A percentile compares a stretch with the other conserved stretches of the same genome.
phyloP scores from a whole-genome alignment of 805 yeast species.

The Pichia kluyveri region DNA sequence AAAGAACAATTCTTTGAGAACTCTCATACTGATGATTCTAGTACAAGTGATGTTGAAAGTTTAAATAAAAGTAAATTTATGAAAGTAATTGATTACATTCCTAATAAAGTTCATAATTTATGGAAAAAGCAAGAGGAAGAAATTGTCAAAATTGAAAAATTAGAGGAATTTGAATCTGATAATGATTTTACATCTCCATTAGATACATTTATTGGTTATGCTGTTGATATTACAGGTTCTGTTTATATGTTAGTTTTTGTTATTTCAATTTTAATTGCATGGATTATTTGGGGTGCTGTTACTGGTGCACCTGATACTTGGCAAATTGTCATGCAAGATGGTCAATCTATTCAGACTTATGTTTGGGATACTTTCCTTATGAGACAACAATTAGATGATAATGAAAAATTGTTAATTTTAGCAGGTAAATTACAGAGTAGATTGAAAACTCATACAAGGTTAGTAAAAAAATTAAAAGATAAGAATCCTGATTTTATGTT shows the following conservation, averaged over 20 bases:
- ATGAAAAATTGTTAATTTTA: conserved; percentile 19
- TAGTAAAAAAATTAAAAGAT: conserved; percentile 5
- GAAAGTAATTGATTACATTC: no score
- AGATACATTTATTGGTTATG: conserved; percentile 6
- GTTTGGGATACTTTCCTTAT: conserved; percentile 31
- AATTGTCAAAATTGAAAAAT: background rate
- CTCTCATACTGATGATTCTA: no score
- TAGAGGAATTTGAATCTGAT: background rate
- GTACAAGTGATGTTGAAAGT: no score
- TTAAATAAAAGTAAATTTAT: no score
- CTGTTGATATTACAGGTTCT: conserved; percentile 13
- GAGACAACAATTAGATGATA: conserved; percentile 29
- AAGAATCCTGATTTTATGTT: background rate
- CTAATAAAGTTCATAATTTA: background rate
- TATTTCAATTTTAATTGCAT: conserved; percentile 16
- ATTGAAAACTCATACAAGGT: conserved; percentile 15
- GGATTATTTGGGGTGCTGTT: conserved; percentile 19
- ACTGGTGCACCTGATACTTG: conserved; percentile 26
- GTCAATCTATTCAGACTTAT: conserved; percentile 31
- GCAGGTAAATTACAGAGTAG: conserved; percentile 25
- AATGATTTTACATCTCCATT: conserved; percentile 6
- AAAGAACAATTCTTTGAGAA: no score
- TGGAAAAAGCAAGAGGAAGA: background rate
- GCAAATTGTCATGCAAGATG: conserved; percentile 36
- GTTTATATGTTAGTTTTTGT: conserved; percentile 18